Conservation (phyloP, 1,284 basidiomycete species). For the Rhizoctonia solani region DNA sequence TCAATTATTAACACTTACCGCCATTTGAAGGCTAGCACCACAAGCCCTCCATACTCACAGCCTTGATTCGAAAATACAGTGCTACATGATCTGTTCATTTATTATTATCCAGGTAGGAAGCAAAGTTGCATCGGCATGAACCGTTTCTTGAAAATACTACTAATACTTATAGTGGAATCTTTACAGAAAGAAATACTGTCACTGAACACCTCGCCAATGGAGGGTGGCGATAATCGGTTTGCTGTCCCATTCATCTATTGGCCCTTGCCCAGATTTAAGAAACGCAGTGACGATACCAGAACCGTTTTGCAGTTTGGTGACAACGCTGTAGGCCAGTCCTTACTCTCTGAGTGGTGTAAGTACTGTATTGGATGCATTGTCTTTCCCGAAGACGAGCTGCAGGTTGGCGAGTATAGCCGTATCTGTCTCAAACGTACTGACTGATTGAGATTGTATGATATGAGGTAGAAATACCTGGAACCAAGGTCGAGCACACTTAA, state of each 20-base stretch:
- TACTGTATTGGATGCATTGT: conserved; percentile 21
- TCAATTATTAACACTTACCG: conserved; percentile 5
- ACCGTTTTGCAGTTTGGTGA: neutral
- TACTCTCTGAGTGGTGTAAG: neutral
- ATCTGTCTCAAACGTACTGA: neutral
- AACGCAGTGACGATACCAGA: conserved; percentile 13
- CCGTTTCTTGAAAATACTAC: conserved; percentile 2
- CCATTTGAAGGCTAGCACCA: conserved; percentile 32
- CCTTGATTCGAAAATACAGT: conserved; percentile 36
- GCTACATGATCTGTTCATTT: neutral
- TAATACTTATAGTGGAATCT: neutral
- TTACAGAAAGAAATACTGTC: conserved; percentile 7
- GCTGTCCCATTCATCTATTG: conserved; percentile 20
- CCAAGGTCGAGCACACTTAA: neutral
- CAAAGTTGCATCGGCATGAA: conserved; percentile 1
- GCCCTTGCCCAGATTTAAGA: conserved; percentile 11
- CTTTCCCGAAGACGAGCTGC: conserved; percentile 20
- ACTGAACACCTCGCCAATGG: conserved; percentile 20
- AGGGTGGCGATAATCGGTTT: conserved; percentile 2
- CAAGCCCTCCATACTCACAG: conserved; percentile 35
- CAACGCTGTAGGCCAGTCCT: conserved; percentile 7
- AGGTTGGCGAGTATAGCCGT: conserved; percentile 2
- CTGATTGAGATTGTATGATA: neutral
- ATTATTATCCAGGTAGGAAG: neutral
- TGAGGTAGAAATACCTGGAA: neutral